Conservation (phyloP, 2,329 filamentous ascomycete genomes). For the Calonectria montana region DNA sequence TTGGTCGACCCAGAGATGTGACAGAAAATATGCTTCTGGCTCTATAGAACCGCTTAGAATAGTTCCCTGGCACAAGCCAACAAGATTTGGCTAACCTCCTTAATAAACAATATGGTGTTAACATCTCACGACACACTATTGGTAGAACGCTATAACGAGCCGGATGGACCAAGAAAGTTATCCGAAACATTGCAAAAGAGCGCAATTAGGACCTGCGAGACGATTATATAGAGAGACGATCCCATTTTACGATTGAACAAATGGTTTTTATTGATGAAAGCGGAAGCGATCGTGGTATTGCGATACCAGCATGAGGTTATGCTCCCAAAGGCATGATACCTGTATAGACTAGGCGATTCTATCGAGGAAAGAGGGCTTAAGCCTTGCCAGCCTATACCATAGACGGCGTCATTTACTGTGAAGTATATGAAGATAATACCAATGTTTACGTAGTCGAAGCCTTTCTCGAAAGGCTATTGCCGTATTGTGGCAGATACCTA, state of each 20-base stretch:
- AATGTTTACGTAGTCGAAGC: constrained; percentile 26
- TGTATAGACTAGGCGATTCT: constrained; percentile 27
- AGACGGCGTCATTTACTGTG: constrained; percentile 28
- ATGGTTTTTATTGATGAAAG: constrained; percentile 30
- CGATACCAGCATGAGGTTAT: constrained; percentile 26
- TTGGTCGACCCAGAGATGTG: not conserved
- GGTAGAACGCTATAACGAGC: not conserved
- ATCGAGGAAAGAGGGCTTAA: constrained; percentile 27
- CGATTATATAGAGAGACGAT: constrained; percentile 28
- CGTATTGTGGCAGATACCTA: constrained; percentile 29
- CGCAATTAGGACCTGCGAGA: constrained; percentile 42
- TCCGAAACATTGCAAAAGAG: constrained; percentile 14
- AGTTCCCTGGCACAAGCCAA: not conserved
- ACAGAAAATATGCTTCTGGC: constrained; percentile 10
- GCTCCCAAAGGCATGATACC: constrained; percentile 28
- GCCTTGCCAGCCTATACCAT: constrained; percentile 28
- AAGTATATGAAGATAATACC: constrained; percentile 31
- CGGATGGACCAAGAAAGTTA: constrained; percentile 4
- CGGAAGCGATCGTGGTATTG: constrained; percentile 26
- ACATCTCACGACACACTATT: not conserved
- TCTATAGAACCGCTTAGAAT: not conserved
- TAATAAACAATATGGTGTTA: constrained; percentile 1
- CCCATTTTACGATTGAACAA: constrained; percentile 22
- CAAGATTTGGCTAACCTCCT: constrained; percentile 4
- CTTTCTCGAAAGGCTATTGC: constrained; percentile 31